These are phyloP conservation scores for Stachybotrys chartarum DNA, from an alignment of 2,329 filamentous ascomycete genomes.

Conservation along the genomic window DNA sequence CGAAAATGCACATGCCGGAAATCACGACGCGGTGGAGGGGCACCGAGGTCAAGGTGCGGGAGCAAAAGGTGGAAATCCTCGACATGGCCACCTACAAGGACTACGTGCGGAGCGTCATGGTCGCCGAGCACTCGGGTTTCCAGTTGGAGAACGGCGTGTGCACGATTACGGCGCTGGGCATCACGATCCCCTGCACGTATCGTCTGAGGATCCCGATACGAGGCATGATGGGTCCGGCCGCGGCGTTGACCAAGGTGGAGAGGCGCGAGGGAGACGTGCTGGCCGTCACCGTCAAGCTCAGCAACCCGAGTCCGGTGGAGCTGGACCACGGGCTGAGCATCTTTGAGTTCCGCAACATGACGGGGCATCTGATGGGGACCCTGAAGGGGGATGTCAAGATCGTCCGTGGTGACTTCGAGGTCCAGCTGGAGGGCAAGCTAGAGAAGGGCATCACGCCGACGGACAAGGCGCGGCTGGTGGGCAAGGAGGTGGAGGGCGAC, in stretches of 20 bases:
- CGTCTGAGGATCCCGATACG: conserved; percentile 18
- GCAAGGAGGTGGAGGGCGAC: conserved; percentile 13
- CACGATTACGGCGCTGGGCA: conserved; percentile 15
- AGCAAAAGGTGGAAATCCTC: conserved; percentile 19
- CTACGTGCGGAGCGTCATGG: conserved; percentile 22
- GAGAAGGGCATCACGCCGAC: conserved; percentile 6
- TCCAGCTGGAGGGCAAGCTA: conserved; percentile 16
- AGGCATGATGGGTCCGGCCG: conserved; percentile 16
- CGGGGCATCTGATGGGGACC: conserved; percentile 15
- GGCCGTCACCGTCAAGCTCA: conserved; percentile 13
- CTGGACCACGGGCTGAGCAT: conserved; percentile 20
- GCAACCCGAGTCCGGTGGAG: conserved; percentile 22
- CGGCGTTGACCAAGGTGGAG: conserved; percentile 13
- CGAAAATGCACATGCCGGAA: conserved; percentile 20
- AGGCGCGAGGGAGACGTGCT: conserved; percentile 9
- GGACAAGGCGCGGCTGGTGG: conserved; percentile 14
- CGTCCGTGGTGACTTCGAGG: conserved; percentile 16
- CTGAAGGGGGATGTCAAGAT: conserved; percentile 21
- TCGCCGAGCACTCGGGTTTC: conserved; percentile 17
- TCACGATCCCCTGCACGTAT: conserved; percentile 15
- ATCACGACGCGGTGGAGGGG: conserved; percentile 17
- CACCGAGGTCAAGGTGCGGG: conserved; percentile 14
- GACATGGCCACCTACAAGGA: conserved; percentile 18
- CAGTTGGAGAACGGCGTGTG: conserved; percentile 20
- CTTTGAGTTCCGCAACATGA: conserved; percentile 22